Evolutionary conservation across 2,329 filamentous ascomycete genomes (phyloP), one percentile per base, ranked within the genome.

Genomic region (Beauveria brongniartii): DNA sequence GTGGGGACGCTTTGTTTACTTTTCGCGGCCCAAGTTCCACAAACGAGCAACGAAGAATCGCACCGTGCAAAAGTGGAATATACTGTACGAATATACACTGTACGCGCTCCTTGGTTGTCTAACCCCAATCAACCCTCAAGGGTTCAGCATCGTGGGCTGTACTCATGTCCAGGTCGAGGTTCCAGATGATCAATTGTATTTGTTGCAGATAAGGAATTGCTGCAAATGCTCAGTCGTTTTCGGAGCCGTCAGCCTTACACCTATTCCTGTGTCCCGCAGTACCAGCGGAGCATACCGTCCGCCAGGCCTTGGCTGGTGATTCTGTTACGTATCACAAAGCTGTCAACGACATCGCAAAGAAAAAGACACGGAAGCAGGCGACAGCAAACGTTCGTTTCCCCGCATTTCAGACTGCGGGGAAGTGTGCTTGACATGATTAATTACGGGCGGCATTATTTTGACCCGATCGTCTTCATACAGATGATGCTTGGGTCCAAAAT

Each of bases 1-100:
- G 62, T 61, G 65, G 58, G 61, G 64, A 37, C 54, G 66, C 30
- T 61, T 69, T 69, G 66, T 69, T 69, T 69, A 69, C 66, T 65
- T 68, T 62, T 52, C 16, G 41, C 58, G 62, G 64, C 50, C 64
- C 63, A 60, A 61, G 64, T 63, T 63, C 28, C 26, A 14, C 20
- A 16, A 37, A 51, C 43, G 24, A 53, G 55, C 53, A 64, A 66
- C 55, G 62, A 62, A 22, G 7, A 12, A 2, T 28, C n/a, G 18
- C 24, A 55, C 52, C 4, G 59, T 61, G 52, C 20, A 5, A 8
- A 51, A 26, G 20, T 14, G 1, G 0, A 5, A 10, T 1, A 20
- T 10, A 48, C 55, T 50, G 55, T 57, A 18, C 3, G n/a, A 1
- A 26, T 7, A 1, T 3, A 9, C 55, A 57, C 55, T 50, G 55